Conservation (phyloP, 2,329 filamentous ascomycete species). For the Aspergillus brasiliensis region DNA sequence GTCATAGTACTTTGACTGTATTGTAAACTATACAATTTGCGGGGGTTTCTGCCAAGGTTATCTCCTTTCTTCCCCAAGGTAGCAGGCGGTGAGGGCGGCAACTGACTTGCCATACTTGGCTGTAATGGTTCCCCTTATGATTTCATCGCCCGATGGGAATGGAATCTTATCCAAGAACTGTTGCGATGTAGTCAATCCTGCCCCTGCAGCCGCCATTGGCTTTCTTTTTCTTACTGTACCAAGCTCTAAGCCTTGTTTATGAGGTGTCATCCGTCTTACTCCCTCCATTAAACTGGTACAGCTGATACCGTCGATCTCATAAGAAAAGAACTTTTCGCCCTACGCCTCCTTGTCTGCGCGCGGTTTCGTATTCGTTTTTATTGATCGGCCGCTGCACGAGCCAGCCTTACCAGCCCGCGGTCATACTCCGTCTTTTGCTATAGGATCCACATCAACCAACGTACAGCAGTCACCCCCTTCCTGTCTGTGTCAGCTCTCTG, state of each 20-base stretch:
- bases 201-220: neutral
- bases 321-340: neutral
- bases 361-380: constrained; percentile 8
- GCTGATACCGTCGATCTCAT: neutral
- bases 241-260: neutral
- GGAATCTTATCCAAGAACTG: neutral
- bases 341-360: constrained; percentile 1
- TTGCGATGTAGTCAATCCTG: neutral
- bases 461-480: neutral
- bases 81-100: neutral
- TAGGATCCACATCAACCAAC: constrained; percentile 3
- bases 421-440: neutral
- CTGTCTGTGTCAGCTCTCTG: neutral
- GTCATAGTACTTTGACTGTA: no score
- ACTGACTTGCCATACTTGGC: neutral
- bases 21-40: no score
- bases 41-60: no score
- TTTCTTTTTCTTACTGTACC: neutral
- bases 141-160: neutral
- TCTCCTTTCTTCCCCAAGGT: no score
- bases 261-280: neutral
- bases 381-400: constrained; percentile 3
- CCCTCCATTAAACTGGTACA: neutral
- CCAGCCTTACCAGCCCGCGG: constrained; percentile 1
- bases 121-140: neutral